Percentiles rank a stretch among this genome's conserved stretches.
phyloP scores from a whole-genome alignment of 371 early-diverging fungal genomes.

The Chytridium lagenaria region DNA sequence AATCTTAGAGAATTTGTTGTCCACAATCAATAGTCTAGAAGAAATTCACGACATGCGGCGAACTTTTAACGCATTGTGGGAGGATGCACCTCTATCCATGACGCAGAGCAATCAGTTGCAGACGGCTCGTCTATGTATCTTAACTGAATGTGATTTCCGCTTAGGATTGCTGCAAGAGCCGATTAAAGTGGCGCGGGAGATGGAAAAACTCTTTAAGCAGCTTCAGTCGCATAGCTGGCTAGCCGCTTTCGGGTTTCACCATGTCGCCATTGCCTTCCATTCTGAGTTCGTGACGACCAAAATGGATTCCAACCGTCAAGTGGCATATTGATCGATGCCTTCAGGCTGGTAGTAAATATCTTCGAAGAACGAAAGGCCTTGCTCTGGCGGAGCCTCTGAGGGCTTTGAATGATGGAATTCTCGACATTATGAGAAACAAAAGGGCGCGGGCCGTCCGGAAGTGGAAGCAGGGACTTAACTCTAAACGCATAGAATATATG shows the following conservation, averaged over 20 bases:
- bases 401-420: constrained; percentile 33
- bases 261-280: constrained; percentile 10
- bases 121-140: constrained; percentile 5
- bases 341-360: constrained; percentile 20
- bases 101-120: not conserved
- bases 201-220: not conserved
- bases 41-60: constrained; percentile 34
- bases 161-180: not conserved
- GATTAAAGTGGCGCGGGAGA: not conserved
- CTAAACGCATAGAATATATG: constrained; percentile 8
- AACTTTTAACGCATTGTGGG: constrained; percentile 24
- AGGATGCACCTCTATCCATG: not conserved
- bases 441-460: constrained; percentile 33
- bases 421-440: constrained; percentile 20
- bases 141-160: constrained; percentile 6
- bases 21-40: not conserved
- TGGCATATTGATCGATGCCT: constrained; percentile 16
- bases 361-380: constrained; percentile 32
- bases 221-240: constrained; percentile 9
- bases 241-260: constrained; percentile 19
- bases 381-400: constrained; percentile 29
- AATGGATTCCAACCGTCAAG: not conserved
- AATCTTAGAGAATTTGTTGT: constrained; percentile 37
- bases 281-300: not conserved
- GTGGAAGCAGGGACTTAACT: constrained; percentile 33